Base-by-base conservation (phyloP, 805 yeast species). In the Myxozyma neotropica region DNA sequence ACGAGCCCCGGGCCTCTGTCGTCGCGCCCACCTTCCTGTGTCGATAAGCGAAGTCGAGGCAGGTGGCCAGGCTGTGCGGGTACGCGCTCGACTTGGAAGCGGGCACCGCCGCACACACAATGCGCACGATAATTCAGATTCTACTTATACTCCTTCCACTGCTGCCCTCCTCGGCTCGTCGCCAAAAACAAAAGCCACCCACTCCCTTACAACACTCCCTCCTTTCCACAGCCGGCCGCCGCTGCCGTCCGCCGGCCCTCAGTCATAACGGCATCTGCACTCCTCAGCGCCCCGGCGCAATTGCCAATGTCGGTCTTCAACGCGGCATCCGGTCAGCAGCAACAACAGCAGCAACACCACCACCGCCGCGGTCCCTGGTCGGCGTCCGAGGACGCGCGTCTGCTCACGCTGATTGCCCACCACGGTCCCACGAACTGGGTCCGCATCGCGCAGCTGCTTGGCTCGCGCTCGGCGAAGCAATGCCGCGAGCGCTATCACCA, bases 381-480 rank as follows among this genome's bases (percentile, higher is more conserved):
- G 4, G 86, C 91, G 0, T 86, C 85, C 26, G 97, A 90, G 69
- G 97, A 90, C 73, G 81, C 80, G 64, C 81, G 82, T 67, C 79
- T 90, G 49, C 73, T 90, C 70, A 87, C 85, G 23, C 78, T 90
- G 24, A 88, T 90, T 40, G 75, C 81, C 42, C 73, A 82, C 24
- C 85, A 82, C 71, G 95, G 95, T 4, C 90, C 96, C 8, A 81
- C 88, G 40, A 89, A 89, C 71, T 90, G 97, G 97, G 96, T 91
- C 4, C 80, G 88, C 59, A 89, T 91, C 19, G 84, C 96, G 10
- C 86, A 84, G 65, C 78, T 81, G 57, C 76, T 90, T 59, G 85
- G 85, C 31, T 80, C 93, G 4, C 78, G 97, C 64, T 86, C 95
- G 1, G 96, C 96, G 5, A 91, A 91, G 71, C 97, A 90, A 73